Conservation (phyloP, 257 asterid species). For the Hygrophila difformis region DNA sequence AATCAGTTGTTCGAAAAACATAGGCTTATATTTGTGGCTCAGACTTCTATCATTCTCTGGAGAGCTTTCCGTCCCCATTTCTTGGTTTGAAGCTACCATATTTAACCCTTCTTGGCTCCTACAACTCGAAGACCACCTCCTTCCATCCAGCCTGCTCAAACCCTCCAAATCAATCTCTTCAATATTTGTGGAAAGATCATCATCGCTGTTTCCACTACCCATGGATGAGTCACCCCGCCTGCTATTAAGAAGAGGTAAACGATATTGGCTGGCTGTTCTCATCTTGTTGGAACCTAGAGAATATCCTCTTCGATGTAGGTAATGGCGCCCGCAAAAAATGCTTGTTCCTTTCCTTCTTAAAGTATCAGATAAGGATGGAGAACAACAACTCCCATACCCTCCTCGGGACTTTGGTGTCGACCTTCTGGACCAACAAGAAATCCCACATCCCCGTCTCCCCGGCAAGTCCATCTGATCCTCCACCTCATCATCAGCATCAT, state of each 20-base stretch:
- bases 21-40: constrained; percentile 81
- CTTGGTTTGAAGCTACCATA: constrained; percentile 39
- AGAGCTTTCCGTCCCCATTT: constrained; percentile 43
- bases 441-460: constrained; percentile 87
- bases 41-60: constrained; percentile 64
- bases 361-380: constrained; percentile 90
- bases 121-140: constrained; percentile 82
- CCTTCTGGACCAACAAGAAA: constrained; percentile 88
- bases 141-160: constrained; percentile 69
- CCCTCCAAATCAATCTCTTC: constrained; percentile 91
- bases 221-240: constrained; percentile 45
- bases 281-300: constrained; percentile 50
- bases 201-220: constrained; percentile 57
- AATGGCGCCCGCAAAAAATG: constrained; percentile 59
- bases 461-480: constrained; percentile 76
- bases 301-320: constrained; percentile 39
- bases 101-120: constrained; percentile 72
- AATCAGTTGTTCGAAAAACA: constrained; percentile 73
- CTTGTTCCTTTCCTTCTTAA: constrained; percentile 76
- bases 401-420: constrained; percentile 81
- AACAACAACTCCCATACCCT: constrained; percentile 60
- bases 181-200: constrained; percentile 61
- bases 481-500: constrained; percentile 79
- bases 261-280: constrained; percentile 49
- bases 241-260: constrained; percentile 60